Evolutionary conservation across 768 basidiomycete genomes (phyloP), one percentile per base, ranked within the genome.

Genomic region (Krasilnikovozyma curviuscula): DNA sequence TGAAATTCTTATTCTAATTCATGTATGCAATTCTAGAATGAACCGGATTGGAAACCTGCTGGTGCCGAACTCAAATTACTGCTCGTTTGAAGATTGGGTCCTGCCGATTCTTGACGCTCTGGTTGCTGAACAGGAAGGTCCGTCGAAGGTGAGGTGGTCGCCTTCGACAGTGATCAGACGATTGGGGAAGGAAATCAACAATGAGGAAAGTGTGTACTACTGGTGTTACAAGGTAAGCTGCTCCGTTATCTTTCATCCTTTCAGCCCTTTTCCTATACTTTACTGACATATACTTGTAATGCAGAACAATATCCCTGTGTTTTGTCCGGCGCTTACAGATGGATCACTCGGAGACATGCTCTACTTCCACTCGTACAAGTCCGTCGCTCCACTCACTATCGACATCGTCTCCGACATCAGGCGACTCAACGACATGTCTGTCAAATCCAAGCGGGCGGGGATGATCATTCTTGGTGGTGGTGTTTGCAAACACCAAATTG

Each of bases 31-130:
- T n/a, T n/a, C n/a, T 49, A 64, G 63, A n/a, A 76, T 98, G 73
- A 98, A 98, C 59, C 76, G 93, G 30, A 86, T 97, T 53, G 93
- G 93, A 28, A 98, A 98, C 60, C 74, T 98, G 35, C 68, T 98
- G 49, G 77, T 98, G 2, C 93, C 93, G 3, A 98, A 98, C 61
- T 85, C 93, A 58, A 97, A 97, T 62, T 98, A 98, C 66, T 97
- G 93, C 76, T 81, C 83, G 59, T 98, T 97, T 57, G 93, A 98
- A 66, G 91, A 97, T 63, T 98, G 93, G 93, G 74, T 97, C n/a
- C 78, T 76, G 18, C 93, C 93, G 2, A 83, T 95, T 48, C 73
- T 98, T 34, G 81, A 97, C 60, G 60, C 69, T 27, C 84, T 98
- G 84, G 73, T 95, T 27, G 73, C 68, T 10, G 93, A 98, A 61